phyloP scores from a whole-genome alignment of 2,329 filamentous ascomycete genomes.

The Alternaria dauci region DNA sequence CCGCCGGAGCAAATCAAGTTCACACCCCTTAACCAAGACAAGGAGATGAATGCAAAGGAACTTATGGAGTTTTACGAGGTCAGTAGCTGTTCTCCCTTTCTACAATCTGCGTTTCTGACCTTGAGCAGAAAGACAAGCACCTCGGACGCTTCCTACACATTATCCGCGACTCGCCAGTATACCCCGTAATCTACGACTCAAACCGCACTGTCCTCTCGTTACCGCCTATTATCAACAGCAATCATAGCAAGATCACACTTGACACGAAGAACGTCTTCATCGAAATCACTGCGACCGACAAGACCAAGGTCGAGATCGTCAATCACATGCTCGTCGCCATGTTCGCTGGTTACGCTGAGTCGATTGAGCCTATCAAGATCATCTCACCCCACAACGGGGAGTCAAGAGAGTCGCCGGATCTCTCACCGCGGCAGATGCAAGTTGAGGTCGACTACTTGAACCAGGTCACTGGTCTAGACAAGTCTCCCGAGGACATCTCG shows the following conservation, averaged over 20 bases:
- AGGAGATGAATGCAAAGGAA: slow-evolving; percentile 85
- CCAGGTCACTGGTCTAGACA: slow-evolving; percentile 82
- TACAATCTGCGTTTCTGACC: slow-evolving; percentile 17
- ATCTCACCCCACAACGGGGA: slow-evolving; percentile 89
- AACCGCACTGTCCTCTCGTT: slow-evolving; percentile 88
- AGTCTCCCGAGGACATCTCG: slow-evolving; percentile 78
- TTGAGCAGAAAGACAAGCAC: slow-evolving; percentile 80
- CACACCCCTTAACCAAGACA: slow-evolving; percentile 86
- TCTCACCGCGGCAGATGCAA: slow-evolving; percentile 77
- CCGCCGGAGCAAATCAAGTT: slow-evolving; percentile 93
- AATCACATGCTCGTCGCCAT: slow-evolving; percentile 95
- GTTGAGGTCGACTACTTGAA: slow-evolving; percentile 95
- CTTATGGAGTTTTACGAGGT: slow-evolving; percentile 92
- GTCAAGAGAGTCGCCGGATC: slow-evolving; percentile 80
- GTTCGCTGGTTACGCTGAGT: slow-evolving; percentile 95
- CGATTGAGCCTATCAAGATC: slow-evolving; percentile 91
- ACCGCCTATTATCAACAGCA: slow-evolving; percentile 96
- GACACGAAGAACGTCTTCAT: slow-evolving; percentile 95
- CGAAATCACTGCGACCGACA: slow-evolving; percentile 94
- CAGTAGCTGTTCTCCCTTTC: slow-evolving; percentile 17
- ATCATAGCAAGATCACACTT: slow-evolving; percentile 94
- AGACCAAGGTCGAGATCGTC: slow-evolving; percentile 95
- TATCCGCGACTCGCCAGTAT: slow-evolving; percentile 90
- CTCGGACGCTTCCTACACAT: slow-evolving; percentile 91
- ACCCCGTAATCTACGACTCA: slow-evolving; percentile 94